Evolutionary conservation across 495 filamentous ascomycete species (phyloP), one percentile per base, ranked within the genome.

Genomic region (Podospora appendiculata): DNA sequence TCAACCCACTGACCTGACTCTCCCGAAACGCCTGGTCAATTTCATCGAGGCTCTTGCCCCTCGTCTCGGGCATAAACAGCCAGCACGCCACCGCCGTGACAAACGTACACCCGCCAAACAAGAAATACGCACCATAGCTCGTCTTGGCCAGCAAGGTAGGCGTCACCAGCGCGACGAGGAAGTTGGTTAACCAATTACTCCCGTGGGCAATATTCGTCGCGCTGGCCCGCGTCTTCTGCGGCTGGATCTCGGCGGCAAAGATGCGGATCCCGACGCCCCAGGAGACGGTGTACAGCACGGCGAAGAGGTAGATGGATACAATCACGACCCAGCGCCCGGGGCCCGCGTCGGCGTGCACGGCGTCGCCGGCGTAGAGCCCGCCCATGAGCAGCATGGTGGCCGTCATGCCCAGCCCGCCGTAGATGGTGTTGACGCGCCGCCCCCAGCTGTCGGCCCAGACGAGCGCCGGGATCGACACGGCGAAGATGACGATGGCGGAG

Each of bases 401-500:
- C 1, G 58, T 49, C 12, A 73, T 70, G 6, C 75, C 56, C 11
- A 71, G 64, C 0, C 81, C 83, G 12, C 83, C 83, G 8, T 70
- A 68, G 18, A 87, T 73, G 9, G 77, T 73, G 34, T 70, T 75
- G 12, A 73, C 72, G 0, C 79, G 74, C 42, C 84, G 80, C 13
- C 82, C 80, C 81, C 81, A 86, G 50, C 71, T 70, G 57, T 87
- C 85, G 3, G 79, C 77, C 52, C 70, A 78, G 38, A 86, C 50
- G 13, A 81, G 66, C 8, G 72, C 71, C 6, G 73, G 68, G 54
- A 79, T 77, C 2, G 71, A 72, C 32, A 76, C 55, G 33, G 62
- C 67, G 47, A 78, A 59, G 53, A 79, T 79, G 32, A 79, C 54
- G 36, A 81, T 66, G 1, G 71, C 74, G 9, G 73, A 77, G n/a